Conservation (phyloP, 768 basidiomycete species). For the Kwoniella dejecticola region DNA sequence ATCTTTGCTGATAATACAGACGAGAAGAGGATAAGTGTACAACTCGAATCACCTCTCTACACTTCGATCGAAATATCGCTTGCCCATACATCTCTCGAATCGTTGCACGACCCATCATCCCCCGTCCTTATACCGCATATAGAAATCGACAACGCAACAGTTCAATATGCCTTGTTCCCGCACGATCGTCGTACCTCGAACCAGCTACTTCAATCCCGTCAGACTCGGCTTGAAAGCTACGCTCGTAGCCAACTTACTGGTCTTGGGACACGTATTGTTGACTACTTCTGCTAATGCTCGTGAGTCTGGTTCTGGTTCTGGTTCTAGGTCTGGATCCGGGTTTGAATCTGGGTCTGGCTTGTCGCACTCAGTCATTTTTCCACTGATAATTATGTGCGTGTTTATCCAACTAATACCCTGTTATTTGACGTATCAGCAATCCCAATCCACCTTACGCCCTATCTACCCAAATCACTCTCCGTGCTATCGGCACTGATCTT, state of each 20-base stretch:
- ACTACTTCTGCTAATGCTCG: constrained; percentile 22
- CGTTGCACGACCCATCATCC: background rate
- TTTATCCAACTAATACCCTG: background rate
- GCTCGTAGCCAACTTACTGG: constrained; percentile 17
- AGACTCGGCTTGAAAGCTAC: constrained; percentile 9
- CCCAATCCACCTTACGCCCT: background rate
- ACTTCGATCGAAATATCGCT: too few relatives aligned
- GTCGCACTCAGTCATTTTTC: too few relatives aligned
- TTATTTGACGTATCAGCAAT: constrained; percentile 2
- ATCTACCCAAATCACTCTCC: constrained; percentile 12
- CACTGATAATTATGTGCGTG: too few relatives aligned
- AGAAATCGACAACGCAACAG: background rate
- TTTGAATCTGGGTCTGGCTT: background rate
- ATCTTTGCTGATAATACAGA: too few relatives aligned
- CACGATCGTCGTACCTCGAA: background rate
- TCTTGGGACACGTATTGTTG: constrained; percentile 32
- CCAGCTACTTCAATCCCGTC: constrained; percentile 12
- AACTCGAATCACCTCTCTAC: too few relatives aligned
- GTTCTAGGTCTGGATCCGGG: background rate
- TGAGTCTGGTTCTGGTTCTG: constrained; percentile 13
- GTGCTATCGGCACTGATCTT: constrained; percentile 30
- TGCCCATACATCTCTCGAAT: background rate
- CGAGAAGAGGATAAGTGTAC: too few relatives aligned
- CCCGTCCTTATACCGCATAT: background rate
- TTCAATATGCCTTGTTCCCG: background rate